phyloP scores from a whole-genome alignment of 1,284 basidiomycete genomes.

The Boletus nobilissimus region DNA sequence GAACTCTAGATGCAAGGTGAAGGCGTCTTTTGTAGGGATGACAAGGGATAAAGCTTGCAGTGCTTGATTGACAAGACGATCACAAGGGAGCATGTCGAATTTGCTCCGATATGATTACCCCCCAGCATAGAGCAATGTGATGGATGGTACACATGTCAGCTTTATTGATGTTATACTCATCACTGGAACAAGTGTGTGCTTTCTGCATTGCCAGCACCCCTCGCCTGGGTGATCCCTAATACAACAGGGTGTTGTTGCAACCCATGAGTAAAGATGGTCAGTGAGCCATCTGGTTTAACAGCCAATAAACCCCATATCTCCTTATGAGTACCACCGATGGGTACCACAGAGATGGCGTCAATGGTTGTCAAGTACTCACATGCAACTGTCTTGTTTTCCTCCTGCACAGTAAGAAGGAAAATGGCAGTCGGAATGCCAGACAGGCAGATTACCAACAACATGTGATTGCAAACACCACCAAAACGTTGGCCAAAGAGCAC shows the following conservation, averaged over 20 bases:
- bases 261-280: conserved; percentile 72
- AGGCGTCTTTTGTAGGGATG: conserved; percentile 64
- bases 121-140: conserved; percentile 60
- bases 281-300: conserved; percentile 61
- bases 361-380: conserved; percentile 54
- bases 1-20: conserved; percentile 66
- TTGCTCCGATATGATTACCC: conserved; percentile 57
- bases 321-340: conserved; percentile 71
- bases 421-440: conserved; percentile 60
- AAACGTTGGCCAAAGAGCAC: conserved; percentile 74
- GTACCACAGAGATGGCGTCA: conserved; percentile 62
- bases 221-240: conserved; percentile 41
- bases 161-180: conserved; percentile 51
- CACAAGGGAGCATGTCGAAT: conserved; percentile 61
- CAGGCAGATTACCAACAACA: conserved; percentile 68
- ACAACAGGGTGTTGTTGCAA: conserved; percentile 57
- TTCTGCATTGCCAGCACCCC: conserved; percentile 28
- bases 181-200: conserved; percentile 36
- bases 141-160: conserved; percentile 56
- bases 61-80: conserved; percentile 65
- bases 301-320: conserved; percentile 75
- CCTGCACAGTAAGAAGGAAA: conserved; percentile 57
- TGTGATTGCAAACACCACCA: conserved; percentile 61
- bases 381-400: conserved; percentile 51
- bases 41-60: conserved; percentile 70